These are phyloP conservation scores for Fraxinus anomala DNA, from an alignment of 257 asterid genomes.

Conservation along the genomic window DNA sequence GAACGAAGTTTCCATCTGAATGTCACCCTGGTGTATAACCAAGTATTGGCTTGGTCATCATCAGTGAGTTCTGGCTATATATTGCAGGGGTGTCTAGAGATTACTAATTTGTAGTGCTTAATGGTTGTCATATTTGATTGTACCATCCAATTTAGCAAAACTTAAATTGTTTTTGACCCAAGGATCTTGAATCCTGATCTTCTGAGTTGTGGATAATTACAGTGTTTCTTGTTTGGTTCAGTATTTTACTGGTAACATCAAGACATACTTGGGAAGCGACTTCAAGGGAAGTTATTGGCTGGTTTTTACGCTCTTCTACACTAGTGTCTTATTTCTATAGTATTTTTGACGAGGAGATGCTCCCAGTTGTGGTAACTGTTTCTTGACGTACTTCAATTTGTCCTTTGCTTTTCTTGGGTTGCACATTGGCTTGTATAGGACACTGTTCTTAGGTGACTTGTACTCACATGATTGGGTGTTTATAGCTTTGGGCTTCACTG, in stretches of 20 bases:
- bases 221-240: constrained; percentile 32
- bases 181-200: constrained; percentile 28
- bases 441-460: constrained; percentile 46
- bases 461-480: constrained; percentile 49
- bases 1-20: constrained; percentile 25
- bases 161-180: constrained; percentile 25
- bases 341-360: constrained; percentile 50
- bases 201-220: constrained; percentile 38
- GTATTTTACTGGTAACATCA: constrained; percentile 27
- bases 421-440: constrained; percentile 50
- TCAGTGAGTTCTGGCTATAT: constrained; percentile 26
- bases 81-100: constrained; percentile 30
- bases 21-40: constrained; percentile 7
- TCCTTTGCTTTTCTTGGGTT: constrained; percentile 46
- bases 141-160: constrained; percentile 33
- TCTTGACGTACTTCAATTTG: constrained; percentile 47
- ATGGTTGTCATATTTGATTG: constrained; percentile 28
- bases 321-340: constrained; percentile 32
- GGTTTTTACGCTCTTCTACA: constrained; percentile 29
- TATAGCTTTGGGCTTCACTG: constrained; percentile 64
- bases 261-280: constrained; percentile 32
- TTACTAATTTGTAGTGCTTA: constrained; percentile 19
- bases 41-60: constrained; percentile 29
- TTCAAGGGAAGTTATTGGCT: constrained; percentile 33
- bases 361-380: constrained; percentile 42